Evolutionary conservation across 1,284 basidiomycete genomes (phyloP), one percentile per base, ranked within the genome.

Genomic region (Leccinum subrobustum): DNA sequence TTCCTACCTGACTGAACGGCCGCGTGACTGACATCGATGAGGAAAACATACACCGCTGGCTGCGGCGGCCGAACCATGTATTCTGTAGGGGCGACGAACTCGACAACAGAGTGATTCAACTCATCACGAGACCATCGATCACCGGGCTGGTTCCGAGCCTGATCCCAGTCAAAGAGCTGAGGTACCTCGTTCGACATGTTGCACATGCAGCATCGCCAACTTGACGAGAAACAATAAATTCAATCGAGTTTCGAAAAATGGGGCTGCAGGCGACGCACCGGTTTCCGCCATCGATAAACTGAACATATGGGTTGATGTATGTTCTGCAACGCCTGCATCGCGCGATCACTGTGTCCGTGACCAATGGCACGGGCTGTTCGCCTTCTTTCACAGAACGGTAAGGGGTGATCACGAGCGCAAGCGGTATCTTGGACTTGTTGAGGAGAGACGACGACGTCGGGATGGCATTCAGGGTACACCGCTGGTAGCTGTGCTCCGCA

Each of bases 161-260:
- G 93, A 76, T 99, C 93, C 96, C 96, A 99, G 76, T 99, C 97
- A 73, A 99, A 99, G 58, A 98, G 82, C 73, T 98, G 96, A 7
- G 97, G 97, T 1, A 99, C 96, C 76, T 99, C 97, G 76, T 99
- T 99, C 61, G 93, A 93, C 84, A 99, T 89, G 70, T 92, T 94
- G 78, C 97, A 99, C 94, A 99, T 96, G 79, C 95, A 98, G 76
- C 97, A 99, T 75, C 97, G 93, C 97, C 97, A 98, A 64, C 89
- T 89, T 31, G 52, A 53, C 9, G 48, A 39, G 52, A 60, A 60
- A 23, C 6, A 8, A 52, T 16, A 44, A 29, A 55, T 65, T 67
- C 61, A 60, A 61, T 58, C 37, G 54, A 64, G 6, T 3, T 23
- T 4, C 11, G 11, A 35, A 39, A 11, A 35, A 20, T 2, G 20